Base-by-base conservation (phyloP, 164 flowering plant genomes). In the Magnolia changhungtana region DNA sequence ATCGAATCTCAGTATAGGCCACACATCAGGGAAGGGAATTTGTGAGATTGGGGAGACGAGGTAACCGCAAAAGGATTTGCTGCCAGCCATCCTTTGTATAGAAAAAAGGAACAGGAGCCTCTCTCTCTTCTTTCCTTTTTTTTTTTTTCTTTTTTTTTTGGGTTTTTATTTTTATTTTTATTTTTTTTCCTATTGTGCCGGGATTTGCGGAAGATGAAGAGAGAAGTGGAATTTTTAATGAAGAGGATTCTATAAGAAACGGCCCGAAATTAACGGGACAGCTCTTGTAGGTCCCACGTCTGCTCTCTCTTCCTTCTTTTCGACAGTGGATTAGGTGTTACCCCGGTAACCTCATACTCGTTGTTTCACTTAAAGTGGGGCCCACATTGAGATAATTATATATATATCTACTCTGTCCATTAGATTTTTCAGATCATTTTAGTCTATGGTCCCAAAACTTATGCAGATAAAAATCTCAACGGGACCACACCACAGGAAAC, bases 161-260 rank as follows among this genome's bases (percentile, higher is more conserved):
- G 55, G 6, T 55, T 3, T 24, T 55, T 72, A 11, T 23, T 24
- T 58, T 27, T 71, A 8, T 18, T 7, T 49, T 21, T 29, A n/a
- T n/a, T n/a, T n/a, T n/a, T n/a, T n/a, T n/a, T n/a, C n/a, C 8
- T 21, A 45, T 67, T 59, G 2, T 11, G 55, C 85, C 88, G 88
- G 81, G 87, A 85, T 80, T 75, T 78, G 82, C 82, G 89, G 83
- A 50, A 71, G 72, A 49, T 37, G 45, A 4, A 64, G 78, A 69
- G 72, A 72, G 72, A 65, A 20, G 50, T 24, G 52, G 59, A 37
- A 71, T 19, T 65, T 27, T 77, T 74, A 72, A 50, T 75, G 76
- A 69, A 50, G 51, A 59, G 37, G 20, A 49, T 64, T 68, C 69
- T 58, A 23, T 50, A 9, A 61, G 77, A 67, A 73, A 75, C 68